Base-by-base conservation (phyloP, 2,329 filamentous ascomycete genomes). In the Beauveria australis region DNA sequence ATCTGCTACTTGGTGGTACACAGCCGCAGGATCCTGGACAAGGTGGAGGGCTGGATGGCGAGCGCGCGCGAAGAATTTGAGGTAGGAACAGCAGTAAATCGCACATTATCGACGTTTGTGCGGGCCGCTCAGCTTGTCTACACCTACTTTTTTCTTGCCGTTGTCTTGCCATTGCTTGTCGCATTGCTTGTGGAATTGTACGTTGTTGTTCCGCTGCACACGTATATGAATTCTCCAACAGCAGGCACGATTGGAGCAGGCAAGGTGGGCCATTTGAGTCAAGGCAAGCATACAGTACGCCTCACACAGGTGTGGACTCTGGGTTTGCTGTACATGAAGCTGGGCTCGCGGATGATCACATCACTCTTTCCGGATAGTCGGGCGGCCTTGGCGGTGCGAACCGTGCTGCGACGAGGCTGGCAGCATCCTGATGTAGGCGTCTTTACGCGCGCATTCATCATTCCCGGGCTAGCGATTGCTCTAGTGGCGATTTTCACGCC, bases 221-320 rank as follows among this genome's bases (percentile, higher is more conserved):
- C 91, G 0, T 91, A 92, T 69, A 80, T 89, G 72, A 79, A 83
- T 64, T 66, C 73, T 24, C 68, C 72, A 5, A 70, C 68, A 9
- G 68, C 64, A 49, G 71, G 63, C 46, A 72, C 60, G 53, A 69
- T 63, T 43, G 69, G 67, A 64, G 68, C 70, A 58, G 43, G 62
- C 64, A 67, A 24, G 65, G 60, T 4, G 62, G 67, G 5, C 7
- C 37, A 49, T 66, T 68, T 54, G 67, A 65, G 58, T 9, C 44
- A 43, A 7, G 71, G 71, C 16, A 70, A 72, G 3, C 91, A 95
- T 69, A 89, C 87, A 8, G 84, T 97, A 47, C 89, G 95, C 64
- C 81, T 97, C 63, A 87, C 97, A 47, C 93, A 97, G 71, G 88
- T 92, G 61, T 99, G 93, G 92, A 96, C 92, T 0, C 79, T 99